phyloP scores from a whole-genome alignment of 768 basidiomycete genomes.

The Holtermanniella nyarrowii region DNA sequence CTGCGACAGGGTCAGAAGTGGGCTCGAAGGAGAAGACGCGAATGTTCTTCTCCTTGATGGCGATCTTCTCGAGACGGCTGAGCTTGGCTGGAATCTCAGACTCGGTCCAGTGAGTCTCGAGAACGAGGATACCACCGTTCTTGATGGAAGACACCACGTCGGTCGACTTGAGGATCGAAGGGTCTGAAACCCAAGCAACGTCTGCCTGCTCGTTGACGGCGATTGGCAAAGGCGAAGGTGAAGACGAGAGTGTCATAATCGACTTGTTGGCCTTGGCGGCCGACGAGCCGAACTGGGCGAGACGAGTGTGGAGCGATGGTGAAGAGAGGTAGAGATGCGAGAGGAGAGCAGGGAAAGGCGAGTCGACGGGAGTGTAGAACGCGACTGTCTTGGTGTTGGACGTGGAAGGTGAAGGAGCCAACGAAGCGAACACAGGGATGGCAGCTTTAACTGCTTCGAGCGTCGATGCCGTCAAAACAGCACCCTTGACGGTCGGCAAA shows the following conservation, averaged over 20 bases:
- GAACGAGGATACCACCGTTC: constrained; percentile 53
- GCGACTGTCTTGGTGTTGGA: constrained; percentile 46
- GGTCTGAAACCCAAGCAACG: constrained; percentile 67
- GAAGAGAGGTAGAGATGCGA: constrained; percentile 42
- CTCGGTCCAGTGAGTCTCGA: constrained; percentile 67
- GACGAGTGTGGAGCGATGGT: constrained; percentile 41
- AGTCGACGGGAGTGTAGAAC: constrained; percentile 55
- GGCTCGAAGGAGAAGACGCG: constrained; percentile 39
- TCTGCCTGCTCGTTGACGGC: constrained; percentile 48
- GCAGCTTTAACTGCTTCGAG: background rate
- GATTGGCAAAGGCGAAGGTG: constrained; percentile 24
- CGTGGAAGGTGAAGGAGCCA: background rate
- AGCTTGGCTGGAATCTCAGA: constrained; percentile 65
- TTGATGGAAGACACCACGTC: constrained; percentile 60
- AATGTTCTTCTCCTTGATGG: constrained; percentile 48
- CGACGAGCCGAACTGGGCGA: constrained; percentile 38
- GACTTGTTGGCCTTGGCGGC: constrained; percentile 40
- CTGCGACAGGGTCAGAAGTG: constrained; percentile 50
- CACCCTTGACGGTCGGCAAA: constrained; percentile 27
- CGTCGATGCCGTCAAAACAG: constrained; percentile 10
- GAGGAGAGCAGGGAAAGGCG: constrained; percentile 48
- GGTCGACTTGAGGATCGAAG: constrained; percentile 66
- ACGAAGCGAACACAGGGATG: background rate
- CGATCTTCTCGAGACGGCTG: constrained; percentile 45
- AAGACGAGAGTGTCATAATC: constrained; percentile 38